Conservation (phyloP, 169 alveolate genomes). For the Plasmodium cynomolgi region DNA sequence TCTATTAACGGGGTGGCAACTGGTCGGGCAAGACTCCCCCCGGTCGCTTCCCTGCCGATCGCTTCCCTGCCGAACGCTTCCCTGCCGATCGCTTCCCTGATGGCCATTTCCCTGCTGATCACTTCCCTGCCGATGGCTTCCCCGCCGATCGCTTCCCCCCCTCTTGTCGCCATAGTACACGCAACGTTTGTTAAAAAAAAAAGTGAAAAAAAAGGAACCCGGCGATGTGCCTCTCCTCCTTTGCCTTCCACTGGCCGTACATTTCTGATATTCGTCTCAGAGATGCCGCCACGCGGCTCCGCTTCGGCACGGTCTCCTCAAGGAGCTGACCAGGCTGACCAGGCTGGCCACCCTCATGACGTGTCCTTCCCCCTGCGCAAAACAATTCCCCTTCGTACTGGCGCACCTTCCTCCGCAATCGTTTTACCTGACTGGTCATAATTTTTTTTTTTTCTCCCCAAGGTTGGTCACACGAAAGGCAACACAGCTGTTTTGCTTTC, state of each 20-base stretch:
- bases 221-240: constrained; percentile 23
- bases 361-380: background rate
- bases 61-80: background rate
- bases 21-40: background rate
- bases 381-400: background rate
- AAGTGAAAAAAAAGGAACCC: constrained; percentile 45
- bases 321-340: background rate
- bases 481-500: background rate
- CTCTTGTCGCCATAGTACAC: constrained; percentile 38
- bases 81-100: background rate
- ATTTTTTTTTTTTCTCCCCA: background rate
- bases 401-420: background rate
- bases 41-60: background rate
- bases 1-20: background rate
- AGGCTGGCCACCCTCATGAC: background rate
- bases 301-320: background rate
- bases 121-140: too few species aligned
- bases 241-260: constrained; percentile 24
- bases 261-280: constrained; percentile 1
- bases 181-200: constrained; percentile 22
- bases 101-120: too few species aligned
- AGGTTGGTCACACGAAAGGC: background rate
- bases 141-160: background rate
- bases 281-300: background rate
- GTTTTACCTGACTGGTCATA: background rate